Base-by-base conservation (phyloP, 2,329 filamentous ascomycete species). In the Sclerotiophoma versabilis region DNA sequence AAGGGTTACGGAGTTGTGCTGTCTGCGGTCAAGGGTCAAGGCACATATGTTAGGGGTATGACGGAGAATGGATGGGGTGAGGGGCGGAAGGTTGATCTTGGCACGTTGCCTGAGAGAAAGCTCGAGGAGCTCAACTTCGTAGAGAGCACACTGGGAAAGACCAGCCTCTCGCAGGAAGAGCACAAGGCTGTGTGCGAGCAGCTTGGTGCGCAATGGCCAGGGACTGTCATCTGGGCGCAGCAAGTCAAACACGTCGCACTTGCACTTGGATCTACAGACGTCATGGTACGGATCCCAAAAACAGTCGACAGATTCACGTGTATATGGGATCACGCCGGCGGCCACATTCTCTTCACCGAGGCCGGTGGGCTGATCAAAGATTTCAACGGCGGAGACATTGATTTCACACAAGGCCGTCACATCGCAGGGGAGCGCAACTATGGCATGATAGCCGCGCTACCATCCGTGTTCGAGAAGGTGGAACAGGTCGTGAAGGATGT, bases 261-360 rank as follows among this genome's bases (percentile, higher is more conserved):
- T 30, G 77, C 81, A 0, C 75, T 83, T 0, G 81, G 81, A 12
- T 77, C 77, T 22, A 78, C 78, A 23, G 79, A 82, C 59, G 76
- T 80, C 22, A 75, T 81, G 64, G 62, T 84, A 14, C 79, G 81
- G 36, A 77, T 83, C 22, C 79, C 80, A 8, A 73, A 72, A 47
- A 75, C 75, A 3, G 59, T 70, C 26, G 67, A 70, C 8, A 76
- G 81, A 57, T 79, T 76, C 39, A 80, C 79, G 0, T 77, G 78
- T 51, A 72, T 83, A n/a, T 84, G 82, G 82, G 83, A 84, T 65
- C 82, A 84, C 67, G 80, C 80, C 1, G 82, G 81, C 5, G 82
- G 81, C 0, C 78, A 81, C 60, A 64, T 84, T 22, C 75, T 84
- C 36, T 80, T 76, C 48, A 68, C 79, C 49, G 82, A 84, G 62